A percentile compares a stretch with the other conserved stretches of the same genome.
phyloP scores from a whole-genome alignment of 2,329 filamentous ascomycete species.

The Botryotinia globosa region DNA sequence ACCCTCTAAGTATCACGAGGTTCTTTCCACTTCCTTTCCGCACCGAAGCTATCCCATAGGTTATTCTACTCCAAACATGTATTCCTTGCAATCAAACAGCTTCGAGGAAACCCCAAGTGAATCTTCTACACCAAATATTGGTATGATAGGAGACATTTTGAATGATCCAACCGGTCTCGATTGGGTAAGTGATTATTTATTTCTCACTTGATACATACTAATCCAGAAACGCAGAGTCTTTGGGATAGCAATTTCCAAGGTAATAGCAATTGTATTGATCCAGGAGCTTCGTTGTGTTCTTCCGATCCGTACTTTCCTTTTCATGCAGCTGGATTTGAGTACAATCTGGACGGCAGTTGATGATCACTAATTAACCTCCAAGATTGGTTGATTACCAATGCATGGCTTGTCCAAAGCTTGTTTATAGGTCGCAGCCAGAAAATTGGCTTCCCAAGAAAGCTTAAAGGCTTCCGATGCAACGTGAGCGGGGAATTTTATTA shows the following conservation, averaged over 20 bases:
- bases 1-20: neutral
- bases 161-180: conserved; percentile 7
- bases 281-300: neutral
- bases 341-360: neutral
- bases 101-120: neutral
- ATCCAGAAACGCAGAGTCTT: conserved; percentile 7
- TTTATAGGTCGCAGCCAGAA: neutral
- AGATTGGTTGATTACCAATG: neutral
- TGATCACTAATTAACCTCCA: neutral
- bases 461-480: neutral
- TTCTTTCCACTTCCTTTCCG: neutral
- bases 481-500: neutral
- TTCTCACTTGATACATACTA: neutral
- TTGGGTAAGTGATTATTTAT: conserved; percentile 11
- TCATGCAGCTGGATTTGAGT: conserved; percentile 7
- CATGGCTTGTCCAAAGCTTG: conserved; percentile 15
- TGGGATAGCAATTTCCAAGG: conserved; percentile 20
- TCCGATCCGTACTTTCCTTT: conserved; percentile 10
- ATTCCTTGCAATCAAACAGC: neutral
- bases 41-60: neutral
- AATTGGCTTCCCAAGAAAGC: conserved; percentile 15
- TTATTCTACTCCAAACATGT: neutral
- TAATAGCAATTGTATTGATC: neutral
- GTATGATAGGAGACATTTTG: conserved; percentile 12
- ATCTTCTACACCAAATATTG: neutral